Conservation (phyloP, 306 rosid species). For the Geum urbanum region DNA sequence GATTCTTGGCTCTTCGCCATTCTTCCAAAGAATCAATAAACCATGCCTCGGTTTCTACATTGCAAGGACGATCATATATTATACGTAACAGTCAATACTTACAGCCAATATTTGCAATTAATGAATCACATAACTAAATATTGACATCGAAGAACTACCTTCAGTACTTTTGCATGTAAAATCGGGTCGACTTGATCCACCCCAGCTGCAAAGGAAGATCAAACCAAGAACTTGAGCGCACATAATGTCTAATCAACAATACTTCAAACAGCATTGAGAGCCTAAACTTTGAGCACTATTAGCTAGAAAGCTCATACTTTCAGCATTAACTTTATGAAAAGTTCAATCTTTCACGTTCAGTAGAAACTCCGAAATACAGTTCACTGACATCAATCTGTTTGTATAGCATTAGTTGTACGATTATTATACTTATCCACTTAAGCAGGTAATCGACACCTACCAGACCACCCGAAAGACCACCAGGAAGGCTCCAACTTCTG, state of each 20-base stretch:
- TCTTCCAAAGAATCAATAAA: slow-evolving; percentile 93
- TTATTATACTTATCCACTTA: no score
- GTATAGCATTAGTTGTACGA: no score
- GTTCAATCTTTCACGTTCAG: not conserved
- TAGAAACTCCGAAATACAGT: no score
- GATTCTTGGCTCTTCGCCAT: slow-evolving; percentile 95
- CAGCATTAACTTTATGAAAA: not conserved
- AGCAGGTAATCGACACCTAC: no score
- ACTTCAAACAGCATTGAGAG: not conserved
- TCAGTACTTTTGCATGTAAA: slow-evolving; percentile 93
- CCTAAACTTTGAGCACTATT: not conserved
- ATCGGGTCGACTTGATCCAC: slow-evolving; percentile 99
- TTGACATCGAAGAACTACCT: slow-evolving; percentile 32
- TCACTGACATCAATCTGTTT: no score
- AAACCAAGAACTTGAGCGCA: slow-evolving; percentile 11
- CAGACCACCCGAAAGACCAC: no score
- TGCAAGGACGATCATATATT: not conserved
- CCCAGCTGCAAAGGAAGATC: slow-evolving; percentile 69
- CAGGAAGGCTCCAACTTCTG: no score
- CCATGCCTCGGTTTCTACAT: slow-evolving; percentile 93
- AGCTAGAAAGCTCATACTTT: not conserved
- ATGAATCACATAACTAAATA: slow-evolving; percentile 5
- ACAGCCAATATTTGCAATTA: not conserved
- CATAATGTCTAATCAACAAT: not conserved
- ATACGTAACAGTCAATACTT: no score